These are phyloP conservation scores for Capsella bursapastoris DNA, from an alignment of 345 rosid species.

Conservation along the genomic window DNA sequence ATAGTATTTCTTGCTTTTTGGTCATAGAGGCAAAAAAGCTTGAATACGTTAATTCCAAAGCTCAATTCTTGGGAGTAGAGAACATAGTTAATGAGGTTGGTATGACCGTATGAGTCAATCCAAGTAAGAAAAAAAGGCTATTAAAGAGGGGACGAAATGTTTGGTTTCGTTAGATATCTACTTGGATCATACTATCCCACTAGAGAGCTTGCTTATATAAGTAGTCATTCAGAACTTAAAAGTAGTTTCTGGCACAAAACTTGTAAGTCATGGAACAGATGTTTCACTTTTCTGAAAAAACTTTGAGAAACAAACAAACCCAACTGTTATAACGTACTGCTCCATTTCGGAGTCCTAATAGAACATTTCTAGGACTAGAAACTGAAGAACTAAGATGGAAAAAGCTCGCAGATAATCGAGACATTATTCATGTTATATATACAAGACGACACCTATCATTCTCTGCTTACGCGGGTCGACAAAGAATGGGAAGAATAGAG, in stretches of 20 bases:
- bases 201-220: no score
- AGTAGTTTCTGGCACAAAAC: conserved; percentile 9
- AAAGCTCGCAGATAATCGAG: conserved; percentile 22
- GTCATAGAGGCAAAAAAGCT: neutral
- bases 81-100: conserved; percentile 16
- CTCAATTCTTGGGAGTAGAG: conserved; percentile 7
- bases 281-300: conserved; percentile 6
- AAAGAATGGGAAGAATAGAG: conserved; percentile 43
- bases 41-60: conserved; percentile 16
- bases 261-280: conserved; percentile 15
- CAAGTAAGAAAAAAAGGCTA: neutral
- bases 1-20: neutral
- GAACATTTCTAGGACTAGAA: conserved; percentile 29
- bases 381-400: conserved; percentile 16
- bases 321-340: conserved; percentile 29
- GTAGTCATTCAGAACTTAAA: conserved; percentile 8
- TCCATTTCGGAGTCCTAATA: conserved; percentile 33
- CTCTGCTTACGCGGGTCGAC: conserved; percentile 38
- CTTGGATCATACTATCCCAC: neutral
- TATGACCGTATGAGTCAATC: conserved; percentile 2
- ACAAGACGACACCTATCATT: conserved; percentile 38
- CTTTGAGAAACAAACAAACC: conserved; percentile 15
- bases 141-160: neutral
- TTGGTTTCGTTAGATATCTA: neutral
- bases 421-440: conserved; percentile 39